Percentiles rank a stretch among this genome's conserved stretches.
These are phyloP conservation scores for Auricularia auricula-judae DNA, from an alignment of 768 basidiomycete species.

Conservation along the genomic window DNA sequence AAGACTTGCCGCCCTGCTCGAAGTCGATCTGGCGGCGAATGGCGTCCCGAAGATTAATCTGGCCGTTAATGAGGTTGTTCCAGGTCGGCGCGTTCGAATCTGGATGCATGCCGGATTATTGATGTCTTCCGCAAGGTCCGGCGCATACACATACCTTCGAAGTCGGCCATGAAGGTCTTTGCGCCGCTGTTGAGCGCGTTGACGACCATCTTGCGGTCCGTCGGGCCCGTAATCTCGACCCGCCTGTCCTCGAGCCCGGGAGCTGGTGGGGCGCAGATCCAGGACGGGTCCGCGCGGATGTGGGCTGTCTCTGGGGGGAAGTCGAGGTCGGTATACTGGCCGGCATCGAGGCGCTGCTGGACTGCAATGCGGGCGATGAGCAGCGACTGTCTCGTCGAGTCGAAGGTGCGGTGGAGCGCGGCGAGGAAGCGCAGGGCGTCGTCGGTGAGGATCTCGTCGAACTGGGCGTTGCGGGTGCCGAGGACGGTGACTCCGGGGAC, in stretches of 20 bases:
- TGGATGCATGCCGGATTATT: conserved; percentile 17
- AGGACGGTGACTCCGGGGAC: conserved; percentile 47
- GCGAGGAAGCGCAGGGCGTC: conserved; percentile 83
- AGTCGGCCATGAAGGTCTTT: conserved; percentile 99
- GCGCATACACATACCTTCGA: conserved; percentile 55
- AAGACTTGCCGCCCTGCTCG: conserved; percentile 74
- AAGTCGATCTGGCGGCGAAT: conserved; percentile 83
- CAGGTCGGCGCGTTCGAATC: conserved; percentile 94
- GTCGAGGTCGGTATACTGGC: conserved; percentile 52
- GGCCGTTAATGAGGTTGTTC: conserved; percentile 83
- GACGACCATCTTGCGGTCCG: conserved; percentile 98
- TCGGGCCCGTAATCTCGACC: conserved; percentile 96
- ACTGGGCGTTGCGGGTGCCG: conserved; percentile 51
- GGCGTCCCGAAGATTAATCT: conserved; percentile 90
- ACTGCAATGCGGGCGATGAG: conserved; percentile 69
- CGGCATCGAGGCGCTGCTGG: conserved; percentile 70
- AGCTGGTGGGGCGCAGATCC: conserved; percentile 85
- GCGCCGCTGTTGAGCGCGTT: conserved; percentile 93
- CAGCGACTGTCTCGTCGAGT: conserved; percentile 72
- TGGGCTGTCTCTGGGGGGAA: conserved; percentile 83
- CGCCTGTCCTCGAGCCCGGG: conserved; percentile 92
- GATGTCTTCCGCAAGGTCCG: neutral
- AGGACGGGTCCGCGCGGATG: conserved; percentile 80
- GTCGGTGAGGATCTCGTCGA: conserved; percentile 66
- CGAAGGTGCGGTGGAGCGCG: conserved; percentile 89